A percentile compares a stretch with the other conserved stretches of the same genome.
These are phyloP conservation scores for Sporothrix inflata DNA, from an alignment of 2,329 filamentous ascomycete genomes.

Conservation along the genomic window DNA sequence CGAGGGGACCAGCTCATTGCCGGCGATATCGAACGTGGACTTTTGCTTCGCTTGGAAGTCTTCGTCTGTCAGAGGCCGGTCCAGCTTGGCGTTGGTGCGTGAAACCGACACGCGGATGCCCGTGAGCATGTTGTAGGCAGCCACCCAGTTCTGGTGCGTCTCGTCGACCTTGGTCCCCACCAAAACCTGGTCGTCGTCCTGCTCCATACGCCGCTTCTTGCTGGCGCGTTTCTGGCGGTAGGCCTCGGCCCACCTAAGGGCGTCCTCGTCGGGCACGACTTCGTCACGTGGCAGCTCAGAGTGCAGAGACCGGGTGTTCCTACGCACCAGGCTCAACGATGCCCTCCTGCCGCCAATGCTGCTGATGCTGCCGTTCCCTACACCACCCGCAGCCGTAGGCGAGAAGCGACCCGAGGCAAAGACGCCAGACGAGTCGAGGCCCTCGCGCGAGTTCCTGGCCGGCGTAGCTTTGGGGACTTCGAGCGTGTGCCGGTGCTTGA, in stretches of 20 bases:
- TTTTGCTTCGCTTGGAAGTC: constrained; percentile 96
- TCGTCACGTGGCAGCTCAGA: constrained; percentile 86
- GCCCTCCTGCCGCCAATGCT: constrained; percentile 65
- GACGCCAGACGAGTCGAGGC: constrained; percentile 58
- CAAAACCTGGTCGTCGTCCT: constrained; percentile 88
- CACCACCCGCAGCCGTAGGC: constrained; percentile 56
- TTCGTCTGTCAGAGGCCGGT: constrained; percentile 83
- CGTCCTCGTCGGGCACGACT: constrained; percentile 83
- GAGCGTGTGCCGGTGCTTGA: constrained; percentile 84
- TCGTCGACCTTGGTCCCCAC: constrained; percentile 98
- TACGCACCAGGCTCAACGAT: constrained; percentile 80
- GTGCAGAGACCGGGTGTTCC: constrained; percentile 81
- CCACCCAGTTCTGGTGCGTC: constrained; percentile 95
- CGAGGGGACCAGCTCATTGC: constrained; percentile 94
- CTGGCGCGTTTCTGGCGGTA: constrained; percentile 90
- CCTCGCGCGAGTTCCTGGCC: constrained; percentile 73
- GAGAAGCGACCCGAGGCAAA: constrained; percentile 82
- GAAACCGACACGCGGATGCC: constrained; percentile 97
- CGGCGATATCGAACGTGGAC: constrained; percentile 97
- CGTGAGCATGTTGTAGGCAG: constrained; percentile 99
- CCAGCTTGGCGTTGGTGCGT: constrained; percentile 93
- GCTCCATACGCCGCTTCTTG: constrained; percentile 79
- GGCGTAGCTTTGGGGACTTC: constrained; percentile 74
- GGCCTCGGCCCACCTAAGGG: constrained; percentile 87
- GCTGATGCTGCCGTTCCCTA: constrained; percentile 53